These are phyloP conservation scores for Solanum chacoense DNA, from an alignment of 305 asterid species.

Conservation along the genomic window DNA sequence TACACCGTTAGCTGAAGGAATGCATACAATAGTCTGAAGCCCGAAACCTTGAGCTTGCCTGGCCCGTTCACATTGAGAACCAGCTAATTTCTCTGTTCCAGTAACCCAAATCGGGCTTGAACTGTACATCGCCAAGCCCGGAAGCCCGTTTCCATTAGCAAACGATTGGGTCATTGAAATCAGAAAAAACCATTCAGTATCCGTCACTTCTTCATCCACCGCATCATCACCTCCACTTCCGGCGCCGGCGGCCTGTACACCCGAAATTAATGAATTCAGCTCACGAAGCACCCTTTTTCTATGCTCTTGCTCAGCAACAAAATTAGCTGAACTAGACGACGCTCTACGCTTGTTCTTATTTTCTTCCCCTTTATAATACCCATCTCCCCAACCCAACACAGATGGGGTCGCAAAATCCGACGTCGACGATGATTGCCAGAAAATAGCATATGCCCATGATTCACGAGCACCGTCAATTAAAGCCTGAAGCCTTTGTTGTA, in stretches of 20 bases:
- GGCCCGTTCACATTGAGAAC: constrained; percentile 61
- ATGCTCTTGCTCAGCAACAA: constrained; percentile 52
- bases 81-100: constrained; percentile 43
- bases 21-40: constrained; percentile 69
- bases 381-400: constrained; percentile 74
- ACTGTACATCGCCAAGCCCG: constrained; percentile 66
- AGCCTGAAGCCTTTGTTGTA: constrained; percentile 64
- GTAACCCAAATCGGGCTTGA: constrained; percentile 70
- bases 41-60: constrained; percentile 61
- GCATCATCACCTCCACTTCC: constrained; percentile 19
- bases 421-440: constrained; percentile 74
- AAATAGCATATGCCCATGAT: constrained; percentile 83
- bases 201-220: constrained; percentile 85
- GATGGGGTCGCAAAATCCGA: constrained; percentile 32
- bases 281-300: constrained; percentile 65
- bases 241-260: constrained; percentile 5
- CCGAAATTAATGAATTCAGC: constrained; percentile 63
- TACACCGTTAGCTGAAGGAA: constrained; percentile 72
- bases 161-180: constrained; percentile 84
- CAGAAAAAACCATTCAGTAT: constrained; percentile 86
- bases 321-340: constrained; percentile 21
- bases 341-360: constrained; percentile 33
- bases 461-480: constrained; percentile 64
- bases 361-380: constrained; percentile 74
- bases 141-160: constrained; percentile 58